Conservation (phyloP, 495 filamentous ascomycete species). For the Podospora conica region DNA sequence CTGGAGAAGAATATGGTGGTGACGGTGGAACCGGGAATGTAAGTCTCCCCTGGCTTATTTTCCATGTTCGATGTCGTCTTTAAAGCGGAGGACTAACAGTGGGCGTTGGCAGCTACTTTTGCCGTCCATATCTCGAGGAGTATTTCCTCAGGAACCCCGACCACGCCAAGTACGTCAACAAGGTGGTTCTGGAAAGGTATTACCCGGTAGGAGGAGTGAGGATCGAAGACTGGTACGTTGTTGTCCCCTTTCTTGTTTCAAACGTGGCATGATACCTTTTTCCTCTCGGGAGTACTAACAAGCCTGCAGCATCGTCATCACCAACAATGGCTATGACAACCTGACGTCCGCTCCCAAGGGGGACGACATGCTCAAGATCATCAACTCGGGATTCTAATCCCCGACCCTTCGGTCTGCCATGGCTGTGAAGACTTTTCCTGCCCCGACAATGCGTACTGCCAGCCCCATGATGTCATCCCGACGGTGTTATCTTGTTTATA, state of each 20-base stretch:
- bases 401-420: too few relatives aligned
- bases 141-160: slow-evolving; percentile 56
- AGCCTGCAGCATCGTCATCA: slow-evolving; percentile 56
- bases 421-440: too few relatives aligned
- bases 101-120: slow-evolving; percentile 50
- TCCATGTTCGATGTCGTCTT: background rate
- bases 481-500: too few relatives aligned
- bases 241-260: background rate
- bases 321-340: slow-evolving; percentile 69
- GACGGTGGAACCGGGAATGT: slow-evolving; percentile 85
- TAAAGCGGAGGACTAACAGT: background rate
- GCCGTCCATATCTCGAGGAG: slow-evolving; percentile 52
- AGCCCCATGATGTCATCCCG: too few relatives aligned
- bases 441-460: too few relatives aligned
- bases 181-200: slow-evolving; percentile 61
- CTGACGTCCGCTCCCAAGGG: slow-evolving; percentile 80
- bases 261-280: background rate
- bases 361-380: slow-evolving; percentile 41
- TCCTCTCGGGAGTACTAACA: background rate
- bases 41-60: slow-evolving; percentile 11
- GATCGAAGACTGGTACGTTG: slow-evolving; percentile 73
- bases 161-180: slow-evolving; percentile 68
- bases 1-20: slow-evolving; percentile 70
- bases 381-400: slow-evolving; percentile 11
- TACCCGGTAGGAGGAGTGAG: slow-evolving; percentile 78